These are phyloP conservation scores for Boehmeria nivea DNA, from an alignment of 306 rosid species.

Conservation along the genomic window DNA sequence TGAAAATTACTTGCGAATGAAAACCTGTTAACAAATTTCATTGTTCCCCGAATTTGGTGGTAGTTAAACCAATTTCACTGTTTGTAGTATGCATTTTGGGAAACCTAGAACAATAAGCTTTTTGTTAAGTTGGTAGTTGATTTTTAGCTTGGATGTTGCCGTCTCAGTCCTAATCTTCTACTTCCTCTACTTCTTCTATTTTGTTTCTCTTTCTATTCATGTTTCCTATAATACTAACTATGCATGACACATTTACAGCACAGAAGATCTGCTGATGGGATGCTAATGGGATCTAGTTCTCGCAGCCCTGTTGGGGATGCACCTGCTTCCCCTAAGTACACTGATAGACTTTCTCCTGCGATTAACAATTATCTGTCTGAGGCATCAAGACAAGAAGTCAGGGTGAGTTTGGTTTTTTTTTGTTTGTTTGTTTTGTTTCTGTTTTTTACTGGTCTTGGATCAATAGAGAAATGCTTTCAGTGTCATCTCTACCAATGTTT, in stretches of 20 bases:
- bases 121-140: neutral
- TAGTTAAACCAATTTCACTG: no score
- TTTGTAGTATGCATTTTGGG: no score
- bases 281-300: slow-evolving; percentile 90
- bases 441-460: no score
- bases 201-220: neutral
- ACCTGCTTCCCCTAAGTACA: slow-evolving; percentile 90
- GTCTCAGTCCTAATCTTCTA: no score
- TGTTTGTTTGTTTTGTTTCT: slow-evolving; percentile 10
- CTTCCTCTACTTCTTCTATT: no score
- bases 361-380: slow-evolving; percentile 93
- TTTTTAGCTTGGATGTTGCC: no score
- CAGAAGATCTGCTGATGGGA: slow-evolving; percentile 88
- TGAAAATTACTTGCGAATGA: no score
- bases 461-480: slow-evolving; percentile 9
- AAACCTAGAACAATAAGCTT: neutral
- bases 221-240: neutral
- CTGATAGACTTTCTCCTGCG: slow-evolving; percentile 95
- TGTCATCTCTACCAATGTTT: no score
- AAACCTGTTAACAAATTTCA: no score
- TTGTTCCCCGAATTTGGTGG: no score
- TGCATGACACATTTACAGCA: slow-evolving; percentile 55
- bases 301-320: slow-evolving; percentile 84
- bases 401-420: slow-evolving; percentile 58
- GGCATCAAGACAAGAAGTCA: slow-evolving; percentile 96